Base-by-base conservation (phyloP, 805 yeast genomes). In the Cyberlindnera xishuangbannaensis region DNA sequence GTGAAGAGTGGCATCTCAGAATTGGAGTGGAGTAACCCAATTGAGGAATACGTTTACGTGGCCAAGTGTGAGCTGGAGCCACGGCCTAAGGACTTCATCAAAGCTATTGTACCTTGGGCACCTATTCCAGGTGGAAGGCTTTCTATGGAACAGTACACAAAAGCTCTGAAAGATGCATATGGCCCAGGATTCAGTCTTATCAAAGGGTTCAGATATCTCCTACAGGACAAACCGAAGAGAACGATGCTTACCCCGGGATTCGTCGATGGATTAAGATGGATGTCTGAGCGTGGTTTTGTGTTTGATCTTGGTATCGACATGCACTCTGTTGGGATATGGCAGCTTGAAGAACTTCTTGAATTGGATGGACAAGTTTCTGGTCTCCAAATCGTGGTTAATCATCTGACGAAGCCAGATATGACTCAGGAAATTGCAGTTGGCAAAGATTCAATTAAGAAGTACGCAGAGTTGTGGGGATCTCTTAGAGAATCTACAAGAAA, bases 251-350 rank as follows among this genome's bases (percentile, higher is more conserved):
- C 44, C 8, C 28, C 32, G 5, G 20, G 37, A 4, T 58, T 66
- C 33, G 45, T 55, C 18, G 61, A 58, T 9, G 47, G 58, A 2
- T 37, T 68, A 28, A 51, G 61, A 12, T 61, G 62, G 61, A 34
- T 68, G 10, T 53, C 52, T 5, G 37, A 39, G 5, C 30, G 50
- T 6, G 44, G 52, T 5, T 57, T 47, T 24, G 51, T 55, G 1
- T 68, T 66, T 37, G 73, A 68, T 27, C 48, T 67, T 27, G 72
- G 73, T 7, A 58, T 68, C 27, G 70, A 67, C 44, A 37, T 63
- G 26, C 55, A 54, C 19, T 38, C 48, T 15, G 55, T 59, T 5
- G 72, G 72, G 0, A 18, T 54, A 5, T 56, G 64, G 59, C 73
- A 68, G 42, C 50, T 62, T 13, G 56, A 58, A 20, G 71, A 68